These are phyloP conservation scores for Phtheirospermum japonicum DNA, from an alignment of 257 asterid genomes.

Conservation along the genomic window DNA sequence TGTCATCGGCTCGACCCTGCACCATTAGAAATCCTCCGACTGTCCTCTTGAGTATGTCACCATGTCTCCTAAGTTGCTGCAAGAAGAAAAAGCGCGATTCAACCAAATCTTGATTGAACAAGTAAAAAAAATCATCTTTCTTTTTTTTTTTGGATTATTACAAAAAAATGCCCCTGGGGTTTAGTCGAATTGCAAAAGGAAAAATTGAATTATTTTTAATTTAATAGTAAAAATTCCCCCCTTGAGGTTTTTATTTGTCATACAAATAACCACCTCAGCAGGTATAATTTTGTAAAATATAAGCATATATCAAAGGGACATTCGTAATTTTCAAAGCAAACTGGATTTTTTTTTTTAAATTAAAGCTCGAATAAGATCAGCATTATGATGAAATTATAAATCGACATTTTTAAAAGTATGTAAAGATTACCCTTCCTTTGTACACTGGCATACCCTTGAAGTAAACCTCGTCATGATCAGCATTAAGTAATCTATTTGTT, in stretches of 20 bases:
- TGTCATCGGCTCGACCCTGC: constrained; percentile 95
- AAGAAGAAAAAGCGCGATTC: constrained; percentile 9
- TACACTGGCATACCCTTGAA: constrained; percentile 85
- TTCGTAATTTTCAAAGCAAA: not conserved
- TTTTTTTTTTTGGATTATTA: not conserved
- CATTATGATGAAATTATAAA: not conserved
- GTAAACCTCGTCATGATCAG: constrained; percentile 81
- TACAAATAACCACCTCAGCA: not conserved
- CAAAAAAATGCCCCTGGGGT: not conserved
- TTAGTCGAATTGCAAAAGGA: not conserved
- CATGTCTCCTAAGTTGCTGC: constrained; percentile 92
- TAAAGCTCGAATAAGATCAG: not conserved
- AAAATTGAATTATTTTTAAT: not conserved
- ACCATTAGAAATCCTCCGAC: constrained; percentile 67
- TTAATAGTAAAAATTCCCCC: no score
- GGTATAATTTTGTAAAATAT: not conserved
- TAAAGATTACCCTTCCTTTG: constrained; percentile 66
- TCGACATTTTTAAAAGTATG: not conserved
- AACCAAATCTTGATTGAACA: no score
- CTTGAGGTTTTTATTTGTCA: no score
- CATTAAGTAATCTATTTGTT: constrained; percentile 73
- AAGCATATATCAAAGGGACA: not conserved
- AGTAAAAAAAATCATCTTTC: not conserved
- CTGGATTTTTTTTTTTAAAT: not conserved
- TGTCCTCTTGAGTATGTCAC: constrained; percentile 73